Percentiles rank a stretch among this genome's conserved stretches.
phyloP scores from a whole-genome alignment of 371 early-diverging fungal species.

The Rhizoclosmatium hyalinum region DNA sequence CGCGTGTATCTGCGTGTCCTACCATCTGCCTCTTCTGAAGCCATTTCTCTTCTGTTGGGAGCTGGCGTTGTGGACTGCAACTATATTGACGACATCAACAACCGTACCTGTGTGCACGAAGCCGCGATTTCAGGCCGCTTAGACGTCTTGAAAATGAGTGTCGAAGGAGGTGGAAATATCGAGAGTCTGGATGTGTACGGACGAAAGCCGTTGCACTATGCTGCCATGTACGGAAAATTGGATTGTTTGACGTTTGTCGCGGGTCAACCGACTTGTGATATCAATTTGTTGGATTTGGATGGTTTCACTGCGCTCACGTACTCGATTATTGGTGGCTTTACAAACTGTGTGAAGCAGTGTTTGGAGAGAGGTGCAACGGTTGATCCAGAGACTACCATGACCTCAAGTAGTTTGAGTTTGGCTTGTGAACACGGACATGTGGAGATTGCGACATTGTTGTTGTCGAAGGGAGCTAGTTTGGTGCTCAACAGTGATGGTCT shows the following conservation, averaged over 20 bases:
- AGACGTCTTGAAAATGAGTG: constrained; percentile 65
- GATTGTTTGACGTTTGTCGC: constrained; percentile 76
- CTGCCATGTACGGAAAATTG: constrained; percentile 84
- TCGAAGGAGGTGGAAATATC: constrained; percentile 67
- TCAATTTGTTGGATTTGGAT: constrained; percentile 83
- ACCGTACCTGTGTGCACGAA: constrained; percentile 88
- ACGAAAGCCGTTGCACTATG: constrained; percentile 88
- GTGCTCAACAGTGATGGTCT: constrained; percentile 70
- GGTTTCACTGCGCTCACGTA: constrained; percentile 86
- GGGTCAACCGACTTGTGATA: constrained; percentile 56
- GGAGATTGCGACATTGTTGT: constrained; percentile 81
- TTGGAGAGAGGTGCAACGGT: constrained; percentile 66
- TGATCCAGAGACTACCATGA: constrained; percentile 62
- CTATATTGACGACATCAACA: constrained; percentile 90
- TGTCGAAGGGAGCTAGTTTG: constrained; percentile 75
- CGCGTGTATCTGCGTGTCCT: constrained; percentile 87
- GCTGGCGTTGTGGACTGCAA: constrained; percentile 72
- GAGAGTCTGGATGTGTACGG: constrained; percentile 86
- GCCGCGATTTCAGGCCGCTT: constrained; percentile 80
- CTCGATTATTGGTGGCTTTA: constrained; percentile 82
- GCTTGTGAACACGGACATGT: constrained; percentile 91
- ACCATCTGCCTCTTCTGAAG: constrained; percentile 62
- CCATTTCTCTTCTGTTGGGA: constrained; percentile 69
- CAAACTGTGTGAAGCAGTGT: constrained; percentile 74
- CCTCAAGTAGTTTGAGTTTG: constrained; percentile 66